Percentiles rank a stretch among this genome's conserved stretches.
These are phyloP conservation scores for Phoma sp. DNA, from an alignment of 2,329 filamentous ascomycete genomes.

Conservation along the genomic window DNA sequence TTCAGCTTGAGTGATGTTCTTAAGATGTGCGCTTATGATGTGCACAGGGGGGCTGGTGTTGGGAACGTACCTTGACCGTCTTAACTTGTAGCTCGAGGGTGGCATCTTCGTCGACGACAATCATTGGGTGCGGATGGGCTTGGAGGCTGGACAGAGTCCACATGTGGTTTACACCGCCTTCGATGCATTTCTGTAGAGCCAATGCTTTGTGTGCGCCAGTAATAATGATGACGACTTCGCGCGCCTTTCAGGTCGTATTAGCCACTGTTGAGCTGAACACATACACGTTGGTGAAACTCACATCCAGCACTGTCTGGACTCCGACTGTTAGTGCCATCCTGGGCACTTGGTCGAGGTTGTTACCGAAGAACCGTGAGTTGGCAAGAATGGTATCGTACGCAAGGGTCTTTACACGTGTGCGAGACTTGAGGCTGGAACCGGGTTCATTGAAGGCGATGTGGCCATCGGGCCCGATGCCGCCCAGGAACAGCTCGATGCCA, in stretches of 20 bases:
- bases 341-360: conserved; percentile 76
- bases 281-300: conserved; percentile 33
- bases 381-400: conserved; percentile 87
- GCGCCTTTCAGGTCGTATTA: conserved; percentile 56
- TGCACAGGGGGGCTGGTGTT: conserved; percentile 7
- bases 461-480: conserved; percentile 84
- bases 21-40: background rate
- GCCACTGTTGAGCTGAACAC: conserved; percentile 17
- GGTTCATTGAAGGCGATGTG: conserved; percentile 94
- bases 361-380: conserved; percentile 83
- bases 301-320: conserved; percentile 81
- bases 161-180: conserved; percentile 87
- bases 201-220: conserved; percentile 81
- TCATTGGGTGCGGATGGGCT: conserved; percentile 80
- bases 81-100: conserved; percentile 58
- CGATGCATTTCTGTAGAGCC: conserved; percentile 80
- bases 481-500: conserved; percentile 85
- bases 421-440: conserved; percentile 77
- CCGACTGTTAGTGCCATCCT: conserved; percentile 85
- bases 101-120: conserved; percentile 81
- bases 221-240: conserved; percentile 84
- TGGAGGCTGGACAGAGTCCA: conserved; percentile 86
- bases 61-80: conserved; percentile 41
- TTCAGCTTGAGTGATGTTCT: conserved; percentile 11
- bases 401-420: conserved; percentile 85